Base-by-base conservation (phyloP, 108 stramenopile species). In the Nannochloropsis gaditana region DNA sequence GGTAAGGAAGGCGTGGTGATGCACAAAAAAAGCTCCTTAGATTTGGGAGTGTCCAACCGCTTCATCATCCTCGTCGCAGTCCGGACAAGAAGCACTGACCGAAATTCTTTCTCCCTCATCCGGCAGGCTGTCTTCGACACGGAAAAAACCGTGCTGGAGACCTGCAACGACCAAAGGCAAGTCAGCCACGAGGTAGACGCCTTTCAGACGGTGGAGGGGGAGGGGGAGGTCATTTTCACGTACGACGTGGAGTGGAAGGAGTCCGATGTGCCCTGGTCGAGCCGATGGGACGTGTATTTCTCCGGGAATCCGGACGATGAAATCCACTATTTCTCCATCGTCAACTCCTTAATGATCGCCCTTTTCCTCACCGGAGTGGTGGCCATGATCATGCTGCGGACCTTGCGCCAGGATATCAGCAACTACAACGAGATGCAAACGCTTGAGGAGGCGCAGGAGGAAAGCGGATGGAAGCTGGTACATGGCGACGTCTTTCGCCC, bases 251-350 rank as follows among this genome's bases (percentile, higher is more conserved):
- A 93, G 43, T 99, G 97, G 97, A 89, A 88, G 81, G 85, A 93
- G 90, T 94, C 93, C 43, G 91, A 95, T 42, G 91, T 95, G n/a
- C 93, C 93, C 82, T 99, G 99, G 99, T 92, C 97, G 9, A 93
- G 94, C 2, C 92, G 99, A 42, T 99, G 98, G 98, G 99, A 99
- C 92, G 94, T 97, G 21, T 99, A 99, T 87, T 50, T 50, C 15
- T 11, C 47, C 15, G 90, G 95, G 85, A 90, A 93, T 90, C 94
- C 95, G 17, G 94, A 96, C 19, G 95, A 96, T 41, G 94, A 97
- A 87, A 97, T 99, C 44, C 99, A 99, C 91, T 97, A 95, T 94
- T 99, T 98, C 93, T 93, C 95, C 79, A 97, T 99, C 91, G 93
- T 96, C 84, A 99, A 99, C 92, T 96, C 95, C 11, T 93, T 98